These are phyloP conservation scores for Neofusicoccum sp. DNA, from an alignment of 2,329 filamentous ascomycete genomes.

Conservation along the genomic window DNA sequence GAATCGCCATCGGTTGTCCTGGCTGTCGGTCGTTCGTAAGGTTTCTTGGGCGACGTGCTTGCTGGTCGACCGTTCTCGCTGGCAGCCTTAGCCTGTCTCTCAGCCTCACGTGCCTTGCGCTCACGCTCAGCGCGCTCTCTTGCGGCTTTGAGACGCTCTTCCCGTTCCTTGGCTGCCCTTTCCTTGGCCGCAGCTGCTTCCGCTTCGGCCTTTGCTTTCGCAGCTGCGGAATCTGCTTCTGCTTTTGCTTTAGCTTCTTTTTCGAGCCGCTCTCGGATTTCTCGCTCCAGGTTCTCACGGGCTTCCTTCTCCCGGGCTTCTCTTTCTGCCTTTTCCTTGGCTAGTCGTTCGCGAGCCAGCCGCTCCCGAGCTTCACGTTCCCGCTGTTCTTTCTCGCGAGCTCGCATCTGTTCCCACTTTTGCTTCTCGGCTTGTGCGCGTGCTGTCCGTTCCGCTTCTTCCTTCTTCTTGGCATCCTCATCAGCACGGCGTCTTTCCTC, in stretches of 20 bases:
- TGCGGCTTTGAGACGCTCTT: conserved; percentile 39
- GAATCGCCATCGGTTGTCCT: conserved; percentile 62
- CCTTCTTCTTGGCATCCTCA: conserved; percentile 38
- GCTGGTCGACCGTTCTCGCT: conserved; percentile 22
- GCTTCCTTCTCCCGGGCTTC: conserved; percentile 44
- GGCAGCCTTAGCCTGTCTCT: conserved; percentile 29
- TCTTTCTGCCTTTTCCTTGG: conserved; percentile 42
- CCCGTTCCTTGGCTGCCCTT: conserved; percentile 30
- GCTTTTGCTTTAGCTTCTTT: conserved; percentile 26
- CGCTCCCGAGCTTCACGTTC: conserved; percentile 53
- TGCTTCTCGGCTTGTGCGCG: conserved; percentile 53
- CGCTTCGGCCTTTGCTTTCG: conserved; percentile 39
- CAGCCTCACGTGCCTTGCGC: conserved; percentile 40
- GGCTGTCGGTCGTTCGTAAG: conserved; percentile 54
- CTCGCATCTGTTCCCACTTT: conserved; percentile 54
- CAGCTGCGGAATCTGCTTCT: conserved; percentile 31
- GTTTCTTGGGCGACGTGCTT: conserved; percentile 41
- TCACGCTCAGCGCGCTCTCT: conserved; percentile 43
- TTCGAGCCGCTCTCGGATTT: conserved; percentile 32
- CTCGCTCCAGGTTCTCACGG: conserved; percentile 41
- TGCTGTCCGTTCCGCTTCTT: conserved; percentile 50
- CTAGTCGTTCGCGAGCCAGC: conserved; percentile 43
- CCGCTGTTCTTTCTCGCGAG: conserved; percentile 51
- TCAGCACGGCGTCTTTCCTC: conserved; percentile 17
- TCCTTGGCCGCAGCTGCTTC: conserved; percentile 33